Conservation (phyloP, 1,139 yeast genomes). For the Saccharomyces hybrid region DNA sequence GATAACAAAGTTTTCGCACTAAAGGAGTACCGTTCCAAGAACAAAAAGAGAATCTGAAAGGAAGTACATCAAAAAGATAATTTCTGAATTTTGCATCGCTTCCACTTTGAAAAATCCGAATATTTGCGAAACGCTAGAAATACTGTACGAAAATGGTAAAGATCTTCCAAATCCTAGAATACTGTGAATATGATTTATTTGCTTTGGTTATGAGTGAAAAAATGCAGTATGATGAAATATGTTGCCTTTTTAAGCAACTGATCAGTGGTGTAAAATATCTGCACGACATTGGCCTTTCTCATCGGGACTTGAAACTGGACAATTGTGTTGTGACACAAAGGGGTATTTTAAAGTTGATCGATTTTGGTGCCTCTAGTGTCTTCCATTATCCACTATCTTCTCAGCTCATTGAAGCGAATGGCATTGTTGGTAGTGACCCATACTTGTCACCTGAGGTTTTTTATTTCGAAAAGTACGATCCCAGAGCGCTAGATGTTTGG, state of each 20-base stretch:
- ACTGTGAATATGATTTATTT: constrained; percentile 86
- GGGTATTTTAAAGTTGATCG: constrained; percentile 83
- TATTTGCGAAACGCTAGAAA: constrained; percentile 83
- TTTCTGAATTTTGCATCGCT: constrained; percentile 92
- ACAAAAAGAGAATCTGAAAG: constrained; percentile 70
- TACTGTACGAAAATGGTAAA: constrained; percentile 50
- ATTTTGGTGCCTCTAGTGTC: constrained; percentile 89
- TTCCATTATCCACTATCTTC: constrained; percentile 79
- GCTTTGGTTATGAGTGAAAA: constrained; percentile 92
- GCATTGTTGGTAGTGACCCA: constrained; percentile 93
- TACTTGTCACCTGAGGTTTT: constrained; percentile 92
- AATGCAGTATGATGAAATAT: constrained; percentile 70
- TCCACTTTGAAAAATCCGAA: constrained; percentile 90
- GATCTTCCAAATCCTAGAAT: constrained; percentile 90
- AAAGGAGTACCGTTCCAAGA: constrained; percentile 78
- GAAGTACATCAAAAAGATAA: constrained; percentile 84
- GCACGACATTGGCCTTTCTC: constrained; percentile 81
- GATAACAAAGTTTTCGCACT: constrained; percentile 83
- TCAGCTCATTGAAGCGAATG: constrained; percentile 70
- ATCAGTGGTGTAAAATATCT: constrained; percentile 71
- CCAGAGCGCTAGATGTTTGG: constrained; percentile 90
- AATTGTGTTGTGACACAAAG: constrained; percentile 79
- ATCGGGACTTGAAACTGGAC: constrained; percentile 85
- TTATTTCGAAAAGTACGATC: constrained; percentile 62
- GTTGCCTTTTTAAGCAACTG: constrained; percentile 81